phyloP scores from a whole-genome alignment of 768 basidiomycete species.

The Tulasnella sp. region DNA sequence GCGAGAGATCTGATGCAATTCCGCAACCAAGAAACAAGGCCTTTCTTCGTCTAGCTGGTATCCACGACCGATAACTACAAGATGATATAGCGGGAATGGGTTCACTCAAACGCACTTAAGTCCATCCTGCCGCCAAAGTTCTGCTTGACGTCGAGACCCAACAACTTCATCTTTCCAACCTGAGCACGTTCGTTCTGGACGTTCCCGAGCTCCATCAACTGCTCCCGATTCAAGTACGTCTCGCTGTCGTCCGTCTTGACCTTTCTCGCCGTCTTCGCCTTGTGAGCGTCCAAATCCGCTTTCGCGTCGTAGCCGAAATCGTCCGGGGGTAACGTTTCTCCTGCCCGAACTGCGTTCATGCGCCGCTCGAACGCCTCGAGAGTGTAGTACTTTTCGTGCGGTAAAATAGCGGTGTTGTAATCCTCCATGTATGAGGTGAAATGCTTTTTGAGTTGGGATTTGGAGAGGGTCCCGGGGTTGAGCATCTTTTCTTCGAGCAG shows the following conservation, averaged over 20 bases:
- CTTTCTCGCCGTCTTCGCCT: conserved; percentile 58
- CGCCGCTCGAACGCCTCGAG: conserved; percentile 77
- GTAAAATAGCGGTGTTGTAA: conserved; percentile 86
- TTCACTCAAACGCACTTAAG: conserved; percentile 4
- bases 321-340: conserved; percentile 66
- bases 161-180: conserved; percentile 73
- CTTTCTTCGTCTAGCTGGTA: background rate
- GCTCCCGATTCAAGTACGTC: conserved; percentile 67
- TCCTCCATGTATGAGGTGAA: conserved; percentile 63
- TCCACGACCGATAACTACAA: background rate
- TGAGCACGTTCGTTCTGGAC: conserved; percentile 77
- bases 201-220: conserved; percentile 69
- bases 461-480: conserved; percentile 81
- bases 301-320: conserved; percentile 72
- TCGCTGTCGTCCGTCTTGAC: conserved; percentile 48
- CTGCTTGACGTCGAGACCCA: conserved; percentile 83
- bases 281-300: conserved; percentile 74
- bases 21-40: background rate
- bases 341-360: conserved; percentile 77
- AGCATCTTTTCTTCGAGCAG: conserved; percentile 86
- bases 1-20: background rate
- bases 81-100: background rate
- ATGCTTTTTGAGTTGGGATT: conserved; percentile 79
- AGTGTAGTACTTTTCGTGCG: conserved; percentile 86
- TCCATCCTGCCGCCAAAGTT: conserved; percentile 87